Percentiles rank a stretch among this genome's conserved stretches.
Evolutionary conservation across 495 filamentous ascomycete genomes (phyloP).

Genomic region (Daldinia childiae): DNA sequence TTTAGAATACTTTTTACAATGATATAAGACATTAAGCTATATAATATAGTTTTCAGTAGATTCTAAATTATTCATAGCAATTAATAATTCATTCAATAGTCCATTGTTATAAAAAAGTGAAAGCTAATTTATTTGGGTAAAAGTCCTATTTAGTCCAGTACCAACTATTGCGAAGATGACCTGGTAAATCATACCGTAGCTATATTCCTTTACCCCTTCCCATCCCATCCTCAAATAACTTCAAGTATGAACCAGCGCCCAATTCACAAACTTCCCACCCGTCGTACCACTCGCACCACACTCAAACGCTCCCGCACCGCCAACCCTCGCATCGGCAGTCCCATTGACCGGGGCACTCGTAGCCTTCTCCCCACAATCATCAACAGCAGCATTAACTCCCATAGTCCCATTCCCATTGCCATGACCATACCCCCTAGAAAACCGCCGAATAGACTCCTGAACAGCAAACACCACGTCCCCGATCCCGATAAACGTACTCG

Average conservation of each 20-base stretch:
- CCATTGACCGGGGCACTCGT: neutral
- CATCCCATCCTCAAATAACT: neutral
- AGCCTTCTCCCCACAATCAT: neutral
- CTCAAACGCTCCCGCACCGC: slow-evolving; percentile 11
- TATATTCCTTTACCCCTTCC: neutral
- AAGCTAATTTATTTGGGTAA: neutral
- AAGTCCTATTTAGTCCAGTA: neutral
- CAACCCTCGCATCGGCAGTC: neutral
- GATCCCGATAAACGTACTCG: neutral
- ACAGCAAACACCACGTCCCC: neutral
- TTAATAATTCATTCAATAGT: neutral
- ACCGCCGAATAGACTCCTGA: neutral
- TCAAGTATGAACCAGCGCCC: slow-evolving; percentile 16
- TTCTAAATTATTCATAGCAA: neutral
- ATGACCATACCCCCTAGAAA: neutral
- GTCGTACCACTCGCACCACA: neutral
- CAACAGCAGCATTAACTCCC: neutral
- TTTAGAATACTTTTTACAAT: neutral
- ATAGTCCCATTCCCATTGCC: neutral
- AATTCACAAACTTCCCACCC: slow-evolving; percentile 10
- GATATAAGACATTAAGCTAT: no score
- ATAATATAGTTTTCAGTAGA: no score
- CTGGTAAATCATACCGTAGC: neutral
- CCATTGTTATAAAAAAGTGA: neutral
- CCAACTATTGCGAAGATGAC: neutral